phyloP scores from a whole-genome alignment of 768 basidiomycete species.

The Macrolepiota dolichaula region DNA sequence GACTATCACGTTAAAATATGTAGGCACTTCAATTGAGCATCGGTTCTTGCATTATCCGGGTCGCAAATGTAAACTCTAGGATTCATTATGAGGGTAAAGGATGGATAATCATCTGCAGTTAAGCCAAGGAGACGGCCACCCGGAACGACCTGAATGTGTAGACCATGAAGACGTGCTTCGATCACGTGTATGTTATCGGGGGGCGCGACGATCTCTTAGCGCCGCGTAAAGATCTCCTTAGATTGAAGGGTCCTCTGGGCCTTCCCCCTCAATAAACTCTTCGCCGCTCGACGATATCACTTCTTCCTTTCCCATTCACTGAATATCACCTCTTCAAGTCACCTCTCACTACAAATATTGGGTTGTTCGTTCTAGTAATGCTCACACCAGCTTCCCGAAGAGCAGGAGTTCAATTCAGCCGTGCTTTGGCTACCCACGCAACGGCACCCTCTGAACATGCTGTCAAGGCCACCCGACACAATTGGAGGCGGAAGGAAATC shows the following conservation, averaged over 20 bases:
- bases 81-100: too few species aligned
- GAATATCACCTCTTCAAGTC: neutral
- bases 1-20: too few species aligned
- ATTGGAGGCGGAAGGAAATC: constrained; percentile 81
- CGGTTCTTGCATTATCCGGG: too few species aligned
- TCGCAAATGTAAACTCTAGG: too few species aligned
- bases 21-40: too few species aligned
- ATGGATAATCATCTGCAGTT: too few species aligned
- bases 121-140: too few species aligned
- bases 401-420: constrained; percentile 26
- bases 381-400: constrained; percentile 21
- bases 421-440: constrained; percentile 66
- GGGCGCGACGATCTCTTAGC: neutral
- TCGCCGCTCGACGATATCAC: neutral
- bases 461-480: constrained; percentile 41
- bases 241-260: neutral
- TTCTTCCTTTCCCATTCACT: neutral
- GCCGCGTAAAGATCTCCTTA: neutral
- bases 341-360: neutral
- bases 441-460: constrained; percentile 22
- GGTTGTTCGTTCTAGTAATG: constrained; percentile 1
- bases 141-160: too few species aligned
- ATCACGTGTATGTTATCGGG: too few species aligned
- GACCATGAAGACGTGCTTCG: too few species aligned
- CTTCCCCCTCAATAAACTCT: constrained; percentile 5